Base-by-base conservation (phyloP, 371 early-diverging fungal genomes). In the Syncephalastrum sp. region DNA sequence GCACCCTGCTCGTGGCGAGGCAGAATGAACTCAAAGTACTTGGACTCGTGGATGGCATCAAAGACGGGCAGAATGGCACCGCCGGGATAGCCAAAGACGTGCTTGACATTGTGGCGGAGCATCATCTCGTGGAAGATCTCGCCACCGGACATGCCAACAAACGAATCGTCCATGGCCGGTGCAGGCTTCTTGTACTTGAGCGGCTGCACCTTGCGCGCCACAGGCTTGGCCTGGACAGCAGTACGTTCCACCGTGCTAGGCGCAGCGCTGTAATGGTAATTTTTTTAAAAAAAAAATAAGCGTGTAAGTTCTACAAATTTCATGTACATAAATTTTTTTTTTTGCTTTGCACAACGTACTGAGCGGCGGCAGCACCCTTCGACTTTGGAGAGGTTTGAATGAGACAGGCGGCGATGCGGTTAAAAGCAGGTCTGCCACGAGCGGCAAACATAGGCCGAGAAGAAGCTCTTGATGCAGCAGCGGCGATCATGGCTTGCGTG, bases 101-200 rank as follows among this genome's bases (percentile, higher is more conserved):
- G 90, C 69, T 94, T 88, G 23, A 98, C 98, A 51, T 82, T 80
- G 58, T 96, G 94, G 50, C 92, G 82, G 52, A 93, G 79, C 95
- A 98, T 95, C 96, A 96, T 95, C 65, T 96, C 95, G 74, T 98
- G 98, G 68, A 98, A 96, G 65, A 98, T 96, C 72, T 96, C 88
- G 44, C 98, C 98, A 62, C 98, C 98, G n/a, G 94, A 91, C 88
- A 91, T 89, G 43, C 98, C 98, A 8, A 96, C 90, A 65, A 91
- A 91, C 1, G 87, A 86, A 65, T 85, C 83, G 60, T 89, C 87
- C 73, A 84, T 74, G 27, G 74, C 64, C 49, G 61, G 44, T 49
- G 60, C 42, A 42, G 50, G 54, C 42, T 56, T 47, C 33, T 17
- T 59, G 16, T 45, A 63, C 15, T 46, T 67, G 63, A 67, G 69